Evolutionary conservation across 164 flowering plant species (phyloP).

Genomic region (Stephania japonica): DNA sequence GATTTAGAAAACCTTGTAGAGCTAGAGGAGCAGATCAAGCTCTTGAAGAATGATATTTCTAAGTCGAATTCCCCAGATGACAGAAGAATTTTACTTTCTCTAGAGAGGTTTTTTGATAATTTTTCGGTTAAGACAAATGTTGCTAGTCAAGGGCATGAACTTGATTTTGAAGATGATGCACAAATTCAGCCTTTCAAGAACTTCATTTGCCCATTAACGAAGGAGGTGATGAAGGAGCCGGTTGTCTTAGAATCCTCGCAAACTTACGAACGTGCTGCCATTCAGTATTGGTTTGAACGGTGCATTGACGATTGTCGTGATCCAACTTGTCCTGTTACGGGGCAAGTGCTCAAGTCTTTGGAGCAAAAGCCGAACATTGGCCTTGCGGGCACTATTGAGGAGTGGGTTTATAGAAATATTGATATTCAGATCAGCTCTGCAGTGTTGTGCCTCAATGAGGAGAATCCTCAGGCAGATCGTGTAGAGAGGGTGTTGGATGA

Average conservation of each 20-base stretch:
- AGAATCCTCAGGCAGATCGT: slow-evolving; percentile 26
- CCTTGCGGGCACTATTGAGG: slow-evolving; percentile 56
- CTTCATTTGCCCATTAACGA: slow-evolving; percentile 61
- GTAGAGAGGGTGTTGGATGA: slow-evolving; percentile 33
- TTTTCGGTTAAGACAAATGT: slow-evolving; percentile 29
- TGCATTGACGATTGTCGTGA: slow-evolving; percentile 55
- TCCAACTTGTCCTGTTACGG: slow-evolving; percentile 64
- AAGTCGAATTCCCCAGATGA: slow-evolving; percentile 27
- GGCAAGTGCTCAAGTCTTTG: slow-evolving; percentile 39
- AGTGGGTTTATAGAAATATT: slow-evolving; percentile 49
- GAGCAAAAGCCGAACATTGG: slow-evolving; percentile 53
- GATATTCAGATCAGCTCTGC: slow-evolving; percentile 37
- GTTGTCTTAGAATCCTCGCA: slow-evolving; percentile 50
- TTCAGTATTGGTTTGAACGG: slow-evolving; percentile 49
- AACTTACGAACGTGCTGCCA: slow-evolving; percentile 50
- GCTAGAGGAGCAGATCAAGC: slow-evolving; percentile 38
- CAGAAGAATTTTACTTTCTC: slow-evolving; percentile 34
- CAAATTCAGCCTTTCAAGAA: slow-evolving; percentile 45
- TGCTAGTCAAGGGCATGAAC: slow-evolving; percentile 12
- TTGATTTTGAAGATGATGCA: slow-evolving; percentile 40
- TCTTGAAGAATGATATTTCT: slow-evolving; percentile 32
- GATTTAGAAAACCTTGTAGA: slow-evolving; percentile 30
- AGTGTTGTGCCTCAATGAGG: slow-evolving; percentile 29
- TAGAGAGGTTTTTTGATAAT: slow-evolving; percentile 33
- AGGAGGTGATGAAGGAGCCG: slow-evolving; percentile 60